Conservation (phyloP, 1,139 yeast genomes). For the Pichia sp. region DNA sequence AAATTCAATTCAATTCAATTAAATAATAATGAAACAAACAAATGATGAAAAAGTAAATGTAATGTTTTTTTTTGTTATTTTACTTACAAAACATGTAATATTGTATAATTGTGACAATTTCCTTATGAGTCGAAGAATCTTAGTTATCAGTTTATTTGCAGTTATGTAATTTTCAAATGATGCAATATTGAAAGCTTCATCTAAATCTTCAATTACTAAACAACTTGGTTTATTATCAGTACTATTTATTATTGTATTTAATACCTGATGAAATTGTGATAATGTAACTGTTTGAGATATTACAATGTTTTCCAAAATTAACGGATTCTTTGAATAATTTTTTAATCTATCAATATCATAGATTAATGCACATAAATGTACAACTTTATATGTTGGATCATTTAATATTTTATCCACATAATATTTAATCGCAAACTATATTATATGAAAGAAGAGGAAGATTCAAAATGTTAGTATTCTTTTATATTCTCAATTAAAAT, state of each 20-base stretch:
- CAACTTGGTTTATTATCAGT: background rate
- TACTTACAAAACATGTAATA: constrained; percentile 22
- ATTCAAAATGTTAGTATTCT: background rate
- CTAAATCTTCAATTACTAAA: constrained; percentile 25
- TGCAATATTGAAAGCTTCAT: constrained; percentile 24
- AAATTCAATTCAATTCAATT: too few relatives aligned
- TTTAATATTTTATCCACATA: constrained; percentile 13
- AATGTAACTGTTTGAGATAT: constrained; percentile 3
- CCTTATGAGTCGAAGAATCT: constrained; percentile 19
- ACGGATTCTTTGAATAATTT: background rate
- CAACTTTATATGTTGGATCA: constrained; percentile 11
- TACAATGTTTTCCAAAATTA: background rate
- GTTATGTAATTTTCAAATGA: constrained; percentile 16
- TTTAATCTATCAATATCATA: constrained; percentile 13
- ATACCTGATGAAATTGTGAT: constrained; percentile 1
- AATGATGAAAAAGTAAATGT: too few relatives aligned
- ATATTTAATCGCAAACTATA: constrained; percentile 19
- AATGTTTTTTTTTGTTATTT: too few relatives aligned
- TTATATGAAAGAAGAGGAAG: too few relatives aligned
- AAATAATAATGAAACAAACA: too few relatives aligned
- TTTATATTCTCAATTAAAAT: background rate
- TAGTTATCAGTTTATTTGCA: constrained; percentile 19
- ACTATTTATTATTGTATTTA: constrained; percentile 1
- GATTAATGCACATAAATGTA: constrained; percentile 15
- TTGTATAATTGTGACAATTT: constrained; percentile 20